Evolutionary conservation across 1,284 basidiomycete genomes (phyloP).

Genomic region (Cystobasidium slooffiae): DNA sequence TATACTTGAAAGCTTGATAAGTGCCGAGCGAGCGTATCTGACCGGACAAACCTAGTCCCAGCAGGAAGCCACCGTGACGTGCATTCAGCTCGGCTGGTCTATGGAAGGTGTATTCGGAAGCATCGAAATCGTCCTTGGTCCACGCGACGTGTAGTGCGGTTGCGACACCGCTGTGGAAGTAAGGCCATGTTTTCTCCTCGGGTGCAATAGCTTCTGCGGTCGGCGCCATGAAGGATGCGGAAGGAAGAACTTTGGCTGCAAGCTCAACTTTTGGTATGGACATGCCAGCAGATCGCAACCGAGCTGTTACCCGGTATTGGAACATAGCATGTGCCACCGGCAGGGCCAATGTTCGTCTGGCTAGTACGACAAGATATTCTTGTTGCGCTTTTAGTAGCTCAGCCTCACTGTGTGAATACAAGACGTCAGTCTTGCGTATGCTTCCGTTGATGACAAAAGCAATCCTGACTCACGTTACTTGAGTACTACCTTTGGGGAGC

Average conservation of each 20-base stretch:
- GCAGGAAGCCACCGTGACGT: conserved; percentile 92
- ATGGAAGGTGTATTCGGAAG: conserved; percentile 92
- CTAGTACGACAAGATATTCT: conserved; percentile 72
- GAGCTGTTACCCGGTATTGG: conserved; percentile 62
- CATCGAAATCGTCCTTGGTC: conserved; percentile 61
- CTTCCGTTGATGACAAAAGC: not conserved
- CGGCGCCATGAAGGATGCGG: conserved; percentile 67
- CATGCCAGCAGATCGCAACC: conserved; percentile 38
- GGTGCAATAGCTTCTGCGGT: conserved; percentile 64
- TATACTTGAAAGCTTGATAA: conserved; percentile 80
- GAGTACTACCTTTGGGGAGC: conserved; percentile 9
- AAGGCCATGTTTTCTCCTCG: conserved; percentile 85
- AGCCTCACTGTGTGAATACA: conserved; percentile 65
- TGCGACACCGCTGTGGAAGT: conserved; percentile 96
- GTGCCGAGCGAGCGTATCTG: conserved; percentile 85
- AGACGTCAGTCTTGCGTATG: conserved; percentile 10
- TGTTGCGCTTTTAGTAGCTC: conserved; percentile 81
- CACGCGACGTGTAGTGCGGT: conserved; percentile 74
- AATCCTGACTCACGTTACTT: conserved; percentile 7
- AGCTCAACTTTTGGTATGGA: conserved; percentile 64
- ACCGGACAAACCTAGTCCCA: conserved; percentile 88
- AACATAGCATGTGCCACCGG: conserved; percentile 86
- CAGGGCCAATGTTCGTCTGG: conserved; percentile 80
- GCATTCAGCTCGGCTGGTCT: conserved; percentile 81
- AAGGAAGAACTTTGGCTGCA: conserved; percentile 71